These are phyloP conservation scores for Ramalina intermedia DNA, from an alignment of 495 filamentous ascomycete genomes.

Conservation along the genomic window DNA sequence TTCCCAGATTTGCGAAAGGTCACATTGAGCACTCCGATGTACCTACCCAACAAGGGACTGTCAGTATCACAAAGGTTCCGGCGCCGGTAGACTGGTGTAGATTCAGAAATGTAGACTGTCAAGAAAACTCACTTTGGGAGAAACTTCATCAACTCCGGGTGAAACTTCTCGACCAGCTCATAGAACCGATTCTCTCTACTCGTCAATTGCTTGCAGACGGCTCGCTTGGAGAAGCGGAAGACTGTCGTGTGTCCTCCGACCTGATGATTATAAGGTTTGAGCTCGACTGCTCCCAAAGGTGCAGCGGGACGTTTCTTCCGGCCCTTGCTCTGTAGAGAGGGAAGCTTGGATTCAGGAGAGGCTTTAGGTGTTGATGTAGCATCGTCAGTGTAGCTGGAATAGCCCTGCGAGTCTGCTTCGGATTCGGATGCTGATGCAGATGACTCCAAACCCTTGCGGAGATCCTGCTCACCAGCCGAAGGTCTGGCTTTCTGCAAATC, in stretches of 20 bases:
- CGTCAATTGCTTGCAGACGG: conserved; percentile 95
- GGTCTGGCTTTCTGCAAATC: conserved; percentile 33
- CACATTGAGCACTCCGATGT: conserved; percentile 94
- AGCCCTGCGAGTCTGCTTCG: conserved; percentile 36
- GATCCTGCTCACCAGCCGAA: conserved; percentile 19
- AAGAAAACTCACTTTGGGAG: conserved; percentile 62
- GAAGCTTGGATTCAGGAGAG: conserved; percentile 31
- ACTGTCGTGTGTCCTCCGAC: conserved; percentile 93
- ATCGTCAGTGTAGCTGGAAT: conserved; percentile 41
- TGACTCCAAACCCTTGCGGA: conserved; percentile 25
- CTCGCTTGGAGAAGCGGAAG: conserved; percentile 85
- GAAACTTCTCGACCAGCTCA: conserved; percentile 78
- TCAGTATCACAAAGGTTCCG: not conserved
- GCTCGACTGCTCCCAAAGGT: conserved; percentile 79
- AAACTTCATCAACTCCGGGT: conserved; percentile 80
- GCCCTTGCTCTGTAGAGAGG: conserved; percentile 21
- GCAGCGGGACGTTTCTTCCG: conserved; percentile 26
- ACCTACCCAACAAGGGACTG: conserved; percentile 35
- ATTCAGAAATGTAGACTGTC: conserved; percentile 7
- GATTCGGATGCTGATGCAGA: conserved; percentile 42
- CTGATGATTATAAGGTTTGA: conserved; percentile 94
- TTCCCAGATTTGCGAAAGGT: conserved; percentile 80
- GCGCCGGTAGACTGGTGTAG: not conserved
- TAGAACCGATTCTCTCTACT: conserved; percentile 98
- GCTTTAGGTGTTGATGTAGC: conserved; percentile 47